Conservation (phyloP, 257 asterid species). For the Vinca minor region DNA sequence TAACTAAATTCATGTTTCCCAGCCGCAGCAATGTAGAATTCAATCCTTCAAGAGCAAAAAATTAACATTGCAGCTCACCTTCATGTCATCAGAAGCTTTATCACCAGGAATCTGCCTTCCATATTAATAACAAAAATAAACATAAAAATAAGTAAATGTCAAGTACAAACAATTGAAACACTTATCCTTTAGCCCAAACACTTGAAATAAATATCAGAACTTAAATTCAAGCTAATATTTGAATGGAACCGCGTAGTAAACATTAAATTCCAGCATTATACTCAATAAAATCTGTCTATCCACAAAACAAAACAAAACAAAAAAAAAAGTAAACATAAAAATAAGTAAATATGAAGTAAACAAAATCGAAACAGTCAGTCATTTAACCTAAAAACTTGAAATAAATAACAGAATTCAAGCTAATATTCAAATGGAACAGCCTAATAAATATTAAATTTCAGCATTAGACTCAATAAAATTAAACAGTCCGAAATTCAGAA, state of each 20-base stretch:
- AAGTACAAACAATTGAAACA: not conserved
- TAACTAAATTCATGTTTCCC: constrained; percentile 77
- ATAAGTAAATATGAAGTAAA: not conserved
- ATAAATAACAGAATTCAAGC: not conserved
- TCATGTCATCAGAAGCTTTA: constrained; percentile 26
- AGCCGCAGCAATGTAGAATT: constrained; percentile 21
- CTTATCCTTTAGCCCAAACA: not conserved
- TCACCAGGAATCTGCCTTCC: constrained; percentile 11
- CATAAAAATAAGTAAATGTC: not conserved
- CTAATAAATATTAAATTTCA: not conserved
- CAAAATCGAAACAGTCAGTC: not conserved
- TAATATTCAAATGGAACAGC: not conserved
- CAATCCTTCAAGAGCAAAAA: constrained; percentile 30
- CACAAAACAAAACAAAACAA: too few relatives aligned
- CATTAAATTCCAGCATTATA: not conserved
- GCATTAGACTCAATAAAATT: not conserved
- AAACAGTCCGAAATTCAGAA: not conserved
- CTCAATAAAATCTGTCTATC: not conserved
- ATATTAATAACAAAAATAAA: not conserved
- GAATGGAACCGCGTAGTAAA: not conserved
- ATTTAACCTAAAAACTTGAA: not conserved
- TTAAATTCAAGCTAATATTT: not conserved
- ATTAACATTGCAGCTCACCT: constrained; percentile 32
- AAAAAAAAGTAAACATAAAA: too few relatives aligned
- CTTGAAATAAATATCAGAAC: not conserved